Percentiles rank a stretch among this genome's conserved stretches.
These are phyloP conservation scores for Athelia psychrophila DNA, from an alignment of 1,284 basidiomycete species.

Conservation along the genomic window DNA sequence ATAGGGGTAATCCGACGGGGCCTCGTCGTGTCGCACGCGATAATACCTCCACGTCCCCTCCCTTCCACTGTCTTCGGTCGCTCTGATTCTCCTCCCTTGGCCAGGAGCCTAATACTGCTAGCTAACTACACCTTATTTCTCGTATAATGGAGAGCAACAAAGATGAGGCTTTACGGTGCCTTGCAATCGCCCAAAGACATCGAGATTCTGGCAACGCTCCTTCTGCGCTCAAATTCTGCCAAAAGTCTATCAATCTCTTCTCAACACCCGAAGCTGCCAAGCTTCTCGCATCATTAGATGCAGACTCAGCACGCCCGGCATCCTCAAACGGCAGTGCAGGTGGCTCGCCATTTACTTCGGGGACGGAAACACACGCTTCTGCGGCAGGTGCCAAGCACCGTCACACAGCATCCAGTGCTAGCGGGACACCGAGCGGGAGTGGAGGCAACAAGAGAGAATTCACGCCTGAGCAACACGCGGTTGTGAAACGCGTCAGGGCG, in stretches of 20 bases:
- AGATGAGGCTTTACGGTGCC: slow-evolving; percentile 83
- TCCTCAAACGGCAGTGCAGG: slow-evolving; percentile 16
- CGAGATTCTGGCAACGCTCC: slow-evolving; percentile 67
- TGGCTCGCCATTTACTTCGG: slow-evolving; percentile 29
- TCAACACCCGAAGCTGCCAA: slow-evolving; percentile 76
- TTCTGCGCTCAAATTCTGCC: slow-evolving; percentile 86
- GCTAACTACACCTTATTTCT: not conserved
- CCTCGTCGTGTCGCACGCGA: too few relatives aligned
- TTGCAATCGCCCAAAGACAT: slow-evolving; percentile 76
- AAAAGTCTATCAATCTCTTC: slow-evolving; percentile 87
- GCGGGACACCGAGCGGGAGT: slow-evolving; percentile 50
- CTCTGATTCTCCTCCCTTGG: too few relatives aligned
- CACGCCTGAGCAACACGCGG: slow-evolving; percentile 79
- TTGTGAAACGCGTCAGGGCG: slow-evolving; percentile 84
- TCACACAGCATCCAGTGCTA: slow-evolving; percentile 34
- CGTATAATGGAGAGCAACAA: slow-evolving; percentile 83
- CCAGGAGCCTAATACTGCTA: too few relatives aligned
- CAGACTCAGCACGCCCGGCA: slow-evolving; percentile 28
- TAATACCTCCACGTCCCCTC: not conserved
- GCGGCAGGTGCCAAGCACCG: slow-evolving; percentile 61
- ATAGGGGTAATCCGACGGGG: too few relatives aligned
- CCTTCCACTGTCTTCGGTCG: too few relatives aligned
- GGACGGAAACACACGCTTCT: slow-evolving; percentile 67
- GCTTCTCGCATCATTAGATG: slow-evolving; percentile 59
- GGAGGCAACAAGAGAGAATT: slow-evolving; percentile 79